Evolutionary conservation across 108 stramenopile species (phyloP).

Genomic region (Skeletonema marinoi): DNA sequence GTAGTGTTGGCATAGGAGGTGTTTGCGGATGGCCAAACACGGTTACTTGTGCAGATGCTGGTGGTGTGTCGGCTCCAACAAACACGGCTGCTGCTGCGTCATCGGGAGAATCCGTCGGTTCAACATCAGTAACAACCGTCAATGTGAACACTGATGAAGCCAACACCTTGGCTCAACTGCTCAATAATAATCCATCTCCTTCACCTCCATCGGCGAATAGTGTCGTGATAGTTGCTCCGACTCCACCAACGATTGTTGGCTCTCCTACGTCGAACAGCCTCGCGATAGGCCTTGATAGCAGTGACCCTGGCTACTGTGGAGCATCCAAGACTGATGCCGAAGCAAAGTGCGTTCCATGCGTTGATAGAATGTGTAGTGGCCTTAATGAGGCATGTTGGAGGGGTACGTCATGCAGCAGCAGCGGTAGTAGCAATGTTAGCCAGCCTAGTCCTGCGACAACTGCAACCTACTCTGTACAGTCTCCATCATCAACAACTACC

Average conservation of each 20-base stretch:
- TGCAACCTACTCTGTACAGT: background rate
- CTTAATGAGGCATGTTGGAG: background rate
- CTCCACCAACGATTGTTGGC: background rate
- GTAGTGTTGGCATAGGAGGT: constrained; percentile 24
- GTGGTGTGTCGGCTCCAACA: background rate
- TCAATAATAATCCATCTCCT: background rate
- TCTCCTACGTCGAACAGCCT: background rate
- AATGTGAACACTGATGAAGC: background rate
- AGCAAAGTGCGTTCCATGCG: background rate
- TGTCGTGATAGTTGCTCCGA: background rate
- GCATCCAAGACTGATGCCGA: background rate
- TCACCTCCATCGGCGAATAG: background rate
- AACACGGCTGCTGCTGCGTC: background rate
- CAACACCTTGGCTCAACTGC: background rate
- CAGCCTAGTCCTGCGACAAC: background rate
- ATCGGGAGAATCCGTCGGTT: background rate
- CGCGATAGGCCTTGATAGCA: background rate
- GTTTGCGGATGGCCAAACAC: constrained; percentile 14
- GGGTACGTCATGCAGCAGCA: background rate
- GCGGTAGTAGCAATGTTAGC: background rate
- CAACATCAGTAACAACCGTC: background rate
- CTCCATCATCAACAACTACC: background rate
- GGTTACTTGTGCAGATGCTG: constrained; percentile 9
- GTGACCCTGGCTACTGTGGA: background rate
- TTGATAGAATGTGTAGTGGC: background rate